These are phyloP conservation scores for Rubia occidens DNA, from an alignment of 305 asterid genomes.

Conservation along the genomic window DNA sequence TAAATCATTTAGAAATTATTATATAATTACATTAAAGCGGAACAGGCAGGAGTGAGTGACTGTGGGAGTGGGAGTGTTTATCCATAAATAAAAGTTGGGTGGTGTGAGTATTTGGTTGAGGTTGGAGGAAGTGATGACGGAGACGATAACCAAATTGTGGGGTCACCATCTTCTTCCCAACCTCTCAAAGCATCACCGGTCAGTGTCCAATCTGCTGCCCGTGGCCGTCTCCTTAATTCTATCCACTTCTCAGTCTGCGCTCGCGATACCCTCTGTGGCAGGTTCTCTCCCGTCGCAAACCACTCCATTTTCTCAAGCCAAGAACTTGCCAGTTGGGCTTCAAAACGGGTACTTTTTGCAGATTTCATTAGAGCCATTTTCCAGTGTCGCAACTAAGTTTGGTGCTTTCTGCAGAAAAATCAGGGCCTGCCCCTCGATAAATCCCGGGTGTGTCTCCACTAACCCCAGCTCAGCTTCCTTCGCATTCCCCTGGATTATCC, in stretches of 20 bases:
- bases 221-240: constrained; percentile 17
- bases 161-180: constrained; percentile 17
- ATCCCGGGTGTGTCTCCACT: constrained; percentile 72
- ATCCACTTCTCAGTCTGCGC: constrained; percentile 30
- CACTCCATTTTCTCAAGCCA: constrained; percentile 80
- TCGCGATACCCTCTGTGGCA: constrained; percentile 51
- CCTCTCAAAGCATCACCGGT: constrained; percentile 2
- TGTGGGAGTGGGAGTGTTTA: too few species aligned
- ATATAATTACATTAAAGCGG: too few species aligned
- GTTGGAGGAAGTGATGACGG: background rate
- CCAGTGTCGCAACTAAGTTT: too few species aligned
- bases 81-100: too few species aligned
- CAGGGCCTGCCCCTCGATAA: constrained; percentile 78
- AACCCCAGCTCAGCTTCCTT: constrained; percentile 71
- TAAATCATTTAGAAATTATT: too few species aligned
- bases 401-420: constrained; percentile 52
- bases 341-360: constrained; percentile 44
- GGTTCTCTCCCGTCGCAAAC: constrained; percentile 26
- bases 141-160: constrained; percentile 10
- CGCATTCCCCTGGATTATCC: constrained; percentile 69
- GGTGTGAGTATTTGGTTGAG: background rate
- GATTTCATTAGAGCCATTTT: background rate
- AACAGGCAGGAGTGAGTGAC: too few species aligned
- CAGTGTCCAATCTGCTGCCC: constrained; percentile 17
- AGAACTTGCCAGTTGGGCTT: constrained; percentile 63